These are phyloP conservation scores for Metschnikowia chrysomelidarum DNA, from an alignment of 805 yeast genomes.

Conservation along the genomic window DNA sequence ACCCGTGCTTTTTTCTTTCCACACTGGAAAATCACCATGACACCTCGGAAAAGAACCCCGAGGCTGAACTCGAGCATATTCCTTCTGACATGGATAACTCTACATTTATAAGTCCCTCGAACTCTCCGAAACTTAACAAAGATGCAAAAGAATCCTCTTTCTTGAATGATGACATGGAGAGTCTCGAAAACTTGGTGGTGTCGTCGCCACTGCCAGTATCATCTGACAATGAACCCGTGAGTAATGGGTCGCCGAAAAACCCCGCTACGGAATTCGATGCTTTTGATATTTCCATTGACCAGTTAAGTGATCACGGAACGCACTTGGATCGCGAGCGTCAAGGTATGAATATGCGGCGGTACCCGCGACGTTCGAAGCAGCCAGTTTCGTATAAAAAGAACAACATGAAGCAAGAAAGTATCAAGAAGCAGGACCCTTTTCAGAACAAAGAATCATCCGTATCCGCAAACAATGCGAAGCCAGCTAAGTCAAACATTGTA, in stretches of 20 bases:
- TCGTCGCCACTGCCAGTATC: slow-evolving; percentile 3
- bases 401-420: background rate
- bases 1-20: slow-evolving; percentile 31
- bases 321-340: slow-evolving; percentile 1
- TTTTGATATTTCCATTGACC: slow-evolving; percentile 20
- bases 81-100: background rate
- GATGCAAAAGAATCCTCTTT: background rate
- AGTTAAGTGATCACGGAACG: slow-evolving; percentile 9
- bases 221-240: background rate
- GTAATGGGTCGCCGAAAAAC: background rate
- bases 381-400: slow-evolving; percentile 3
- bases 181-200: slow-evolving; percentile 1
- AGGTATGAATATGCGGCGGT: background rate
- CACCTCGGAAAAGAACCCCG: background rate
- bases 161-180: background rate
- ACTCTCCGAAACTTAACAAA: background rate
- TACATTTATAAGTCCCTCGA: background rate
- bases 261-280: slow-evolving; percentile 13
- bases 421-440: background rate
- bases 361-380: slow-evolving; percentile 9
- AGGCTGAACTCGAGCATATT: slow-evolving; percentile 3
- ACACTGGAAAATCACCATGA: slow-evolving; percentile 1
- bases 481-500: too few relatives aligned
- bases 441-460: too few relatives aligned
- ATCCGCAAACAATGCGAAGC: too few relatives aligned